A percentile compares a stretch with the other conserved stretches of the same genome.
phyloP scores from a whole-genome alignment of 768 basidiomycete species.

The Scleroderma citrinum region DNA sequence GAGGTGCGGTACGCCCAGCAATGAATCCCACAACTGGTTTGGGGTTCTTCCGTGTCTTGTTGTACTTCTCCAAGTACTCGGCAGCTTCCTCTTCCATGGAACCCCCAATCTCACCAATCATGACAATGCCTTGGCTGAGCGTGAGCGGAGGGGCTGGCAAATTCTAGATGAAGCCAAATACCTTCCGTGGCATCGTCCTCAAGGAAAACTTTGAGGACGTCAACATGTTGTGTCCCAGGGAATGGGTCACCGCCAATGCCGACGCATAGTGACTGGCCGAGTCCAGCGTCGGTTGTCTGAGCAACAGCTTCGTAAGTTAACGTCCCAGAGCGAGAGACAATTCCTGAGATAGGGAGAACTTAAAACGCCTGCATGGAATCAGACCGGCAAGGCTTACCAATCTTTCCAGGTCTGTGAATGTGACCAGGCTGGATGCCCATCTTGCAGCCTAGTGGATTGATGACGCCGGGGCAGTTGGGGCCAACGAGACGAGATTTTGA shows the following conservation, averaged over 20 bases:
- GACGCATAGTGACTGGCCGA: conserved; percentile 94
- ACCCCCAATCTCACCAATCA: conserved; percentile 98
- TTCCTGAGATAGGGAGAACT: conserved; percentile 43
- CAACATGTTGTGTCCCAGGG: conserved; percentile 92
- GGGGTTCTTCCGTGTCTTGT: conserved; percentile 77
- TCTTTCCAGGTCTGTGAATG: conserved; percentile 94
- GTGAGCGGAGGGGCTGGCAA: conserved; percentile 3
- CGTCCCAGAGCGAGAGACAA: conserved; percentile 93
- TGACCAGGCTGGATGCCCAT: conserved; percentile 99
- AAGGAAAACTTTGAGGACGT: conserved; percentile 94
- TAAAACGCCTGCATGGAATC: neutral
- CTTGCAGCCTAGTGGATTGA: conserved; percentile 96
- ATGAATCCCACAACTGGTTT: conserved; percentile 99
- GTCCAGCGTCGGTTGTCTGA: conserved; percentile 91
- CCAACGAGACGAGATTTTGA: conserved; percentile 94
- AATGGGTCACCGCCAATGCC: conserved; percentile 98
- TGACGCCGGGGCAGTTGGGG: conserved; percentile 98
- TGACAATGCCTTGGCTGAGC: conserved; percentile 70
- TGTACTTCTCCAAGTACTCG: conserved; percentile 89
- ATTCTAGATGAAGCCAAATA: conserved; percentile 18
- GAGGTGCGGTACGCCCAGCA: conserved; percentile 95
- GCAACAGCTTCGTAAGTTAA: conserved; percentile 98
- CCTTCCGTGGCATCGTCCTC: conserved; percentile 93
- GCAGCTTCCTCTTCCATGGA: conserved; percentile 99
- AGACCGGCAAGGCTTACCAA: conserved; percentile 49